Base-by-base conservation (phyloP, 2,329 filamentous ascomycete genomes). In the Apiospora koreana region DNA sequence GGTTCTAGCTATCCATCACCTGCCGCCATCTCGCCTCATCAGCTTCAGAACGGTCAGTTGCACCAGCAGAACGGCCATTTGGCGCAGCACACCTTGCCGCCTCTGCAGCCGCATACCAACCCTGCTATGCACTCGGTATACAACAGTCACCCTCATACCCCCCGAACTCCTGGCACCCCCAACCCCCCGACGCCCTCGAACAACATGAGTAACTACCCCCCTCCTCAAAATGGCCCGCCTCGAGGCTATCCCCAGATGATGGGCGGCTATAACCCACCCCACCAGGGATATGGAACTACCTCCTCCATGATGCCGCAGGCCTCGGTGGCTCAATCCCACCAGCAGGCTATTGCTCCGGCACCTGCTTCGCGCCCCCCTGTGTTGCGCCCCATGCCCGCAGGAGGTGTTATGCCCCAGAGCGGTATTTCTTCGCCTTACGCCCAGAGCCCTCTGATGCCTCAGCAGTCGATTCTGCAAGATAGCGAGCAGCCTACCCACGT, bases 401-500 rank as follows among this genome's bases (percentile, higher is more conserved):
- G 89, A 75, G 91, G 88, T 65, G 83, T 91, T 70, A 88, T 89
- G 83, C 85, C 86, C 35, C 87, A 89, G 79, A 83, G 84, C 10
- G 86, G 86, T 46, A 84, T 90, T 76, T 82, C 82, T 23, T 89
- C 88, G 45, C 88, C 90, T 8, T 93, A 92, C 76, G 88, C 86
- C 68, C 87, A 87, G 72, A 83, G 83, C 72, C 83, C 81, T 8
- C 81, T 88, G 75, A 89, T 91, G 86, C 83, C 85, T 69, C 78
- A 81, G 62, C 88, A 85, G 78, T 83, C 84, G 75, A 87, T 88
- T 75, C 80, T 88, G 71, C 85, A 62, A 35, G 89, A 89, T 65
- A 83, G 81, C 43, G 89, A 91, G 16, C 89, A 91, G 76, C 93
- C 93, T 21, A 96, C 94, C 42, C 95, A 98, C 79, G 95, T 98